Conservation (phyloP, 75 land plant genomes). For the Sequoia sempervirens region DNA sequence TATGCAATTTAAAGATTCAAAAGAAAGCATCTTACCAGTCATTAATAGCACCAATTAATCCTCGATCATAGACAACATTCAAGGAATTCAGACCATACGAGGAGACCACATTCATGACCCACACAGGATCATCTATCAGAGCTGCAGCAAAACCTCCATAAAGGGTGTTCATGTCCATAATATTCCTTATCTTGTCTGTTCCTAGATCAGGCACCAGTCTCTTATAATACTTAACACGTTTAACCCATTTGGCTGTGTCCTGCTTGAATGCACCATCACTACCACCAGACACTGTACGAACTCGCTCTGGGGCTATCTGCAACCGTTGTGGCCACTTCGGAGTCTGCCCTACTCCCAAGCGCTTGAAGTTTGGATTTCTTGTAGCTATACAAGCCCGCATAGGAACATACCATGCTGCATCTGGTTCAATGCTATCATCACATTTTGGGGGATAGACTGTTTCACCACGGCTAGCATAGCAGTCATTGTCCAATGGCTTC, state of each 20-base stretch:
- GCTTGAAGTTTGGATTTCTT: constrained; percentile 32
- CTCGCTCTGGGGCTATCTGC: constrained; percentile 52
- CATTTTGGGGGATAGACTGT: constrained; percentile 68
- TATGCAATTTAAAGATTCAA: too few species aligned
- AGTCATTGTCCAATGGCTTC: constrained; percentile 55
- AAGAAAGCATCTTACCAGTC: constrained; percentile 60
- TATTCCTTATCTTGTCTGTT: constrained; percentile 66
- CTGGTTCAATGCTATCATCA: constrained; percentile 80
- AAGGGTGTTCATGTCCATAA: constrained; percentile 94
- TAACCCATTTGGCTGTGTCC: constrained; percentile 65
- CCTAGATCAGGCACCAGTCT: constrained; percentile 57
- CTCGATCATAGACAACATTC: constrained; percentile 75
- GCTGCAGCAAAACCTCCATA: constrained; percentile 92
- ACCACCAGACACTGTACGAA: constrained; percentile 44
- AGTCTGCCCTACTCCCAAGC: constrained; percentile 37
- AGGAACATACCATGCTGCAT: constrained; percentile 88
- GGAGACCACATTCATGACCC: constrained; percentile 97
- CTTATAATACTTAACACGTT: constrained; percentile 67
- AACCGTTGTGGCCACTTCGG: constrained; percentile 82
- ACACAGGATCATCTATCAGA: constrained; percentile 58
- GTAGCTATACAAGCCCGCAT: constrained; percentile 65
- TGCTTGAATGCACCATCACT: constrained; percentile 51
- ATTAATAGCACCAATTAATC: constrained; percentile 75
- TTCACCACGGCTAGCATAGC: constrained; percentile 53
- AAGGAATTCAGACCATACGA: constrained; percentile 75